Conservation (phyloP, 305 asterid species). For the Striga hermonthica region DNA sequence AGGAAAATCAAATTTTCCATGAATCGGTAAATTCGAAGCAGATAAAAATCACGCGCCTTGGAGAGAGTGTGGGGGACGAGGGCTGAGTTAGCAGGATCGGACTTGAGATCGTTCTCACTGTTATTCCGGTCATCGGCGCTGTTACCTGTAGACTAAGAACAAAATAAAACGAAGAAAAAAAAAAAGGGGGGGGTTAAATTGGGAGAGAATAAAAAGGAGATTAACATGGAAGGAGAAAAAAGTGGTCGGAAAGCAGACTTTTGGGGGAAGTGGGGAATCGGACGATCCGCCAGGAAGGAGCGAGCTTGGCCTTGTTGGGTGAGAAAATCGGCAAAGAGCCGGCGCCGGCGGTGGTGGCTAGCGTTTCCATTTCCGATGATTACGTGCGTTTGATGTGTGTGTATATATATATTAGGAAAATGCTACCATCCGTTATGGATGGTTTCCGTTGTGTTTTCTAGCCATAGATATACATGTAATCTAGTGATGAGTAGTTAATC, state of each 20-base stretch:
- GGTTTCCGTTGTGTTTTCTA: too few species aligned
- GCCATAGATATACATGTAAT: too few species aligned
- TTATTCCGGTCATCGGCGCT: slow-evolving; percentile 25
- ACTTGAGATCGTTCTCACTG: slow-evolving; percentile 43
- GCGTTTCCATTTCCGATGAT: slow-evolving; percentile 48
- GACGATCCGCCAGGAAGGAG: slow-evolving; percentile 42
- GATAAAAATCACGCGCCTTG: slow-evolving; percentile 38
- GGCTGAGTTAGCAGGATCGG: slow-evolving; percentile 37
- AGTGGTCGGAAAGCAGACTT: slow-evolving; percentile 33
- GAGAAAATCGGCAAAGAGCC: slow-evolving; percentile 53
- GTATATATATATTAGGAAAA: too few species aligned
- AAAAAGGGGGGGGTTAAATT: too few species aligned
- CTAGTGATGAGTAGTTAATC: too few species aligned
- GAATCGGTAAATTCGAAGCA: not conserved
- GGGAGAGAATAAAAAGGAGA: not conserved
- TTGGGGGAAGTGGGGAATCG: slow-evolving; percentile 57
- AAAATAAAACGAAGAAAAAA: not conserved
- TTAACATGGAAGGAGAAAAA: not conserved
- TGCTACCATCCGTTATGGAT: too few species aligned
- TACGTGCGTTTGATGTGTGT: not conserved
- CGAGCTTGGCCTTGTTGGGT: slow-evolving; percentile 37
- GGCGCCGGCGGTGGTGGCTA: slow-evolving; percentile 39
- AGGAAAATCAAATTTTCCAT: not conserved
- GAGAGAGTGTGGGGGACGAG: slow-evolving; percentile 56
- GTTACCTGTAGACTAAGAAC: slow-evolving; percentile 25